These are phyloP conservation scores for Mortierella sp. DNA, from an alignment of 371 early-diverging fungal genomes.

Conservation along the genomic window DNA sequence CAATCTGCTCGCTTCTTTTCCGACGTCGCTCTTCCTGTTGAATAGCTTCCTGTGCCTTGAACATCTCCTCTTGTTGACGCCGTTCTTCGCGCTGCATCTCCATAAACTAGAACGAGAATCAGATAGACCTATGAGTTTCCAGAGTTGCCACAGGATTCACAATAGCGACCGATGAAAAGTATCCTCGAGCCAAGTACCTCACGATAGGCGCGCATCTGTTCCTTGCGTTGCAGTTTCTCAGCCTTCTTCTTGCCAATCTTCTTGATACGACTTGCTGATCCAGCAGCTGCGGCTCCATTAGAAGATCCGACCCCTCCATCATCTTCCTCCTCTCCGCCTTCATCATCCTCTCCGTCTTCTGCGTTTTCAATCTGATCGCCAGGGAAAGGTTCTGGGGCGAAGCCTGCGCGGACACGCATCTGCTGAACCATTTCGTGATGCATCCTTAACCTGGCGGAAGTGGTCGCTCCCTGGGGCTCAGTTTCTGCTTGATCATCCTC, in stretches of 20 bases:
- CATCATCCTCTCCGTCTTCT: conserved; percentile 20
- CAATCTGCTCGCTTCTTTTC: conserved; percentile 33
- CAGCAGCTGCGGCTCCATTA: conserved; percentile 17
- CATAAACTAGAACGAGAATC: conserved; percentile 31
- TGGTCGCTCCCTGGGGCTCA: conserved; percentile 43
- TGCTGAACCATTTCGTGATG: conserved; percentile 54
- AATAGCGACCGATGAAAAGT: background rate
- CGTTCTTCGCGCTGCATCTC: conserved; percentile 46
- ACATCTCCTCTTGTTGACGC: conserved; percentile 49
- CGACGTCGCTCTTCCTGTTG: conserved; percentile 40
- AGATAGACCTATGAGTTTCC: background rate
- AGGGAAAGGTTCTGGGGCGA: conserved; percentile 51
- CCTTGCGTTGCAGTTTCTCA: conserved; percentile 62
- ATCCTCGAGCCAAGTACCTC: conserved; percentile 44
- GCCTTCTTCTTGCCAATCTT: conserved; percentile 67
- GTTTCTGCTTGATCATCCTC: conserved; percentile 14
- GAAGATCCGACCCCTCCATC: conserved; percentile 60
- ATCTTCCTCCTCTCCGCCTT: conserved; percentile 28
- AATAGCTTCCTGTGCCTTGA: conserved; percentile 27
- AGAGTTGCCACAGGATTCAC: background rate
- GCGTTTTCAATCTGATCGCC: conserved; percentile 20
- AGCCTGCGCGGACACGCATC: conserved; percentile 48
- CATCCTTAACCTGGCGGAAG: conserved; percentile 46
- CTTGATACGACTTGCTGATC: conserved; percentile 48
- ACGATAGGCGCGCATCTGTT: conserved; percentile 65